Conservation (phyloP, 148 eudicot species). For the Nepenthes mirabilis region DNA sequence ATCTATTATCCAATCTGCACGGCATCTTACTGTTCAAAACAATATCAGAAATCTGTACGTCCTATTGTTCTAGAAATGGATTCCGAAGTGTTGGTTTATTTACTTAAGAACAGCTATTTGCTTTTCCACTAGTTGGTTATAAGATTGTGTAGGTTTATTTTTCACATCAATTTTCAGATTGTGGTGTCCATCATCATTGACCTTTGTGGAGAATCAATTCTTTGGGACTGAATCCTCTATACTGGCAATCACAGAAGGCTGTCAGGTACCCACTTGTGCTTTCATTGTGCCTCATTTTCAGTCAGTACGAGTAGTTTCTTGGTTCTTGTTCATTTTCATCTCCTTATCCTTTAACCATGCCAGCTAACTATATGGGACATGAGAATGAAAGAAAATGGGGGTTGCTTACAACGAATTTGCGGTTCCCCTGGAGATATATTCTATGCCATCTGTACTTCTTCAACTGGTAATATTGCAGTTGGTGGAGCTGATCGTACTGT, state of each 20-base stretch:
- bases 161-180: constrained; percentile 31
- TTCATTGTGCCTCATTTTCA: not conserved
- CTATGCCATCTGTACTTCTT: constrained; percentile 43
- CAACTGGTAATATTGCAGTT: constrained; percentile 46
- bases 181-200: constrained; percentile 55
- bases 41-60: no score
- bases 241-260: constrained; percentile 55
- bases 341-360: constrained; percentile 6
- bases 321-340: not conserved
- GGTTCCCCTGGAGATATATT: constrained; percentile 51
- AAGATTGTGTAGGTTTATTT: not conserved
- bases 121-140: no score
- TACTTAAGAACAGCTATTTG: no score
- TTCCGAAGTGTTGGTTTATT: no score
- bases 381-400: constrained; percentile 69
- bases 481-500: constrained; percentile 69
- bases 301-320: not conserved
- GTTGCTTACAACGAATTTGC: constrained; percentile 48
- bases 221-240: constrained; percentile 36
- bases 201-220: constrained; percentile 23
- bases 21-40: no score
- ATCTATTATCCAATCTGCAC: no score
- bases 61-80: no score
- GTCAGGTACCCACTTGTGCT: constrained; percentile 32
- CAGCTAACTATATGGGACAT: constrained; percentile 70